Percentiles rank a stretch among this genome's conserved stretches.
Evolutionary conservation across 345 rosid genomes (phyloP).

Genomic region (Citrus hindsii): DNA sequence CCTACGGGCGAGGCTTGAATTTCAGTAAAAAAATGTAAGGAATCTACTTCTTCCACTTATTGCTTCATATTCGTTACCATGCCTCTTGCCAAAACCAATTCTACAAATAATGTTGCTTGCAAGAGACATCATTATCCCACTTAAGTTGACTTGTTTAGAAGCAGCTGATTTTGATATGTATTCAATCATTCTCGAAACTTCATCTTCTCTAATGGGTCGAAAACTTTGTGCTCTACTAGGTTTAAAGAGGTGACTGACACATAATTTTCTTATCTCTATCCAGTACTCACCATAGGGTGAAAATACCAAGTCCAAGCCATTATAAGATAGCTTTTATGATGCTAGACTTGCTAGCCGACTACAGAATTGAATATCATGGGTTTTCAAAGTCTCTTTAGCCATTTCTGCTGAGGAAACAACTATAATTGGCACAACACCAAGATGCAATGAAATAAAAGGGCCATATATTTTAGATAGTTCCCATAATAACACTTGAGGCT

Average conservation of each 20-base stretch:
- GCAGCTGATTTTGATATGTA: background rate
- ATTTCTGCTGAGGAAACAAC: conserved; percentile 29
- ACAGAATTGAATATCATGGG: conserved; percentile 25
- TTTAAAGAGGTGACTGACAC: conserved; percentile 22
- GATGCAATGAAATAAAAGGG: too few species aligned
- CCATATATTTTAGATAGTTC: conserved; percentile 32
- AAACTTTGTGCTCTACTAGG: conserved; percentile 12
- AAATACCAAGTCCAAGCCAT: conserved; percentile 18
- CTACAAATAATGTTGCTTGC: conserved; percentile 18
- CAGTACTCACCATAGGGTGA: conserved; percentile 21
- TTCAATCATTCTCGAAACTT: conserved; percentile 20
- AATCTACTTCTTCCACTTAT: conserved; percentile 7
- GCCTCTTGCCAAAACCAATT: conserved; percentile 27
- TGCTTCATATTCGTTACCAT: conserved; percentile 5
- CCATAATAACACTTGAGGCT: conserved; percentile 25
- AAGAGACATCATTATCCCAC: conserved; percentile 6
- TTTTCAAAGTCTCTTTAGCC: conserved; percentile 22
- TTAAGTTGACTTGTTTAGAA: conserved; percentile 5
- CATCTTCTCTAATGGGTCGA: conserved; percentile 17
- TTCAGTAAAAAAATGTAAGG: conserved; percentile 11
- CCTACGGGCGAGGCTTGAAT: conserved; percentile 19
- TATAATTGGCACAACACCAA: background rate
- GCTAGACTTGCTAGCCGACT: background rate
- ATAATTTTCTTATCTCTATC: conserved; percentile 26
- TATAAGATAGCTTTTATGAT: background rate